Base-by-base conservation (phyloP, 2,329 filamentous ascomycete genomes). In the Epichloe uncinata region DNA sequence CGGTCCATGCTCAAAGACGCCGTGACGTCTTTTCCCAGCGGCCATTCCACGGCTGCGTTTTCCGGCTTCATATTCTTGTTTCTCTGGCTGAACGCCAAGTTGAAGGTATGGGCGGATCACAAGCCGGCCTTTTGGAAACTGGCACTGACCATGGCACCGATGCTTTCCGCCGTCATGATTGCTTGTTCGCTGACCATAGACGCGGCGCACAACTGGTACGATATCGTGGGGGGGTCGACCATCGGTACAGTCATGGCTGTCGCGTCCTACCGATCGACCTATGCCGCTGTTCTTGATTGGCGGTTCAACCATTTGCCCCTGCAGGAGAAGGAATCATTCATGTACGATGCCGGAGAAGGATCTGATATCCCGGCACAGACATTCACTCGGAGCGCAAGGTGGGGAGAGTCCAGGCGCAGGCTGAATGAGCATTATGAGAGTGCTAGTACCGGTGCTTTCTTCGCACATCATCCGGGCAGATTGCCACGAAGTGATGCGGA, bases 21-120 rank as follows among this genome's bases (percentile, higher is more conserved):
- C 5, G 70, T 85, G 35, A 78, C 82, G 37, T 78, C 76, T 1
- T 84, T 87, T 57, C 83, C 83, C 0, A 84, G 79, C 5, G 83
- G 83, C 0, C 83, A 87, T 61, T 74, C 80, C 1, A 81, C 80
- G 0, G 78, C 77, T 1, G 79, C 79, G 0, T 84, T 81, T 52
- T 78, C 81, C 0, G 78, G 78, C 2, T 79, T 78, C 53, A 71
- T 80, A 7, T 86, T 78, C 59, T 65, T 86, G 7, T 81, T 74
- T 55, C 68, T 86, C 11, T 87, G 84, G 67, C 69, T 85, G 26
- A 85, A 86, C 58, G 82, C 80, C 35, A 86, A 87, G 66, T 68
- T 87, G 38, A 86, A 86, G 66, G 74, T 85, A 47, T 85, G 77
- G 67, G 70, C 75, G 18, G 80, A 84, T 61, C 78, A 83, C 60